Evolutionary conservation across 768 basidiomycete genomes (phyloP).

Genomic region (Mycena haematopus): DNA sequence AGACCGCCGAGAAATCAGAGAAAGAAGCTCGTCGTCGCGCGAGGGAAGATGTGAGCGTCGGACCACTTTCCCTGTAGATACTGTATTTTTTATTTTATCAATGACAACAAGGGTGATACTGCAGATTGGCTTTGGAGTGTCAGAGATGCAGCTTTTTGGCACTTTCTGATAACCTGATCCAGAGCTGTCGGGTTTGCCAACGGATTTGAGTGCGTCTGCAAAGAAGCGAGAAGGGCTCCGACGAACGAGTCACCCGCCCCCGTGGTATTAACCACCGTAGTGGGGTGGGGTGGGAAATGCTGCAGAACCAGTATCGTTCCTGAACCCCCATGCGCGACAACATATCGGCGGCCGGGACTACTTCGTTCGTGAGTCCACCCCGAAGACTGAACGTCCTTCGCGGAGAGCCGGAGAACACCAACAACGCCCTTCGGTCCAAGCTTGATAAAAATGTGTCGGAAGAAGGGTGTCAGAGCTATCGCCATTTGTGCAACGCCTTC

Average conservation of each 20-base stretch:
- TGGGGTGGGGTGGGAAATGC: slow-evolving; percentile 69
- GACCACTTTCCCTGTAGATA: slow-evolving; percentile 45
- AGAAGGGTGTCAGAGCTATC: slow-evolving; percentile 81
- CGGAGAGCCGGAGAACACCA: slow-evolving; percentile 61
- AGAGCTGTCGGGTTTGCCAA: slow-evolving; percentile 56
- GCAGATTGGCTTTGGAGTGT: slow-evolving; percentile 64
- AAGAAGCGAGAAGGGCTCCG: slow-evolving; percentile 76
- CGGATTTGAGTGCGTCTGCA: slow-evolving; percentile 51
- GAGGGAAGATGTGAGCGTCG: slow-evolving; percentile 66
- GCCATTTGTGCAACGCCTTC: slow-evolving; percentile 83
- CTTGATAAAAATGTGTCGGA: slow-evolving; percentile 86
- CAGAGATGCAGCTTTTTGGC: slow-evolving; percentile 70
- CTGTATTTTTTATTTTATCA: slow-evolving; percentile 19
- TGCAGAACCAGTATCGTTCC: slow-evolving; percentile 64
- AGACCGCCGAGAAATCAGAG: slow-evolving; percentile 38
- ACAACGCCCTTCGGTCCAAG: slow-evolving; percentile 76
- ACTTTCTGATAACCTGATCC: slow-evolving; percentile 51
- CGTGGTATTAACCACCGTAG: slow-evolving; percentile 73
- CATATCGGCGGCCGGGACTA: slow-evolving; percentile 50
- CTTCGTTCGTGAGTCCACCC: slow-evolving; percentile 60
- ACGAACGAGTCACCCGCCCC: slow-evolving; percentile 94
- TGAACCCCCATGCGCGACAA: slow-evolving; percentile 57
- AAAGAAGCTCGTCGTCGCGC: slow-evolving; percentile 61
- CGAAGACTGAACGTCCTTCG: slow-evolving; percentile 46
- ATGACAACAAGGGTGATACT: slow-evolving; percentile 66